A percentile compares a stretch with the other conserved stretches of the same genome.
Conservation (phyloP, 2,329 filamentous ascomycete species). For the Rutstroemia sp. region DNA sequence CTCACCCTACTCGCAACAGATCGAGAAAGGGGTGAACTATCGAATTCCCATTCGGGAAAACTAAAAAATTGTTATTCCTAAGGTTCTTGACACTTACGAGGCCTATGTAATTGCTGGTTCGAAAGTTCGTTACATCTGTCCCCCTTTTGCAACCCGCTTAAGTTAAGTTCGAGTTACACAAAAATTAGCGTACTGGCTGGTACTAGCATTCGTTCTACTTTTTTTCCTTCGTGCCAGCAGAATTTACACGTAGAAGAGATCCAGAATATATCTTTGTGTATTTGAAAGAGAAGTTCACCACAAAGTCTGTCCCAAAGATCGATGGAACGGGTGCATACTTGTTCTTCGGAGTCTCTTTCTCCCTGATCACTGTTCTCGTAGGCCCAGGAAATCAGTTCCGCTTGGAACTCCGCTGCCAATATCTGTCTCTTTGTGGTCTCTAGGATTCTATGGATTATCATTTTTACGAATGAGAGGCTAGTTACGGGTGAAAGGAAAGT, state of each 20-base stretch:
- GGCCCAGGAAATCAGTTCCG: not conserved
- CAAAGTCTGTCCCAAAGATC: not conserved
- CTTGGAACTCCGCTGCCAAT: not conserved
- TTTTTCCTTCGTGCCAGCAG: not conserved
- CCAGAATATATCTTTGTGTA: not conserved
- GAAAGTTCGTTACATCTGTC: too few relatives aligned
- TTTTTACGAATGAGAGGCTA: not conserved
- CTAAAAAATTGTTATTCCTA: too few relatives aligned
- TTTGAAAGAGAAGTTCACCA: not conserved
- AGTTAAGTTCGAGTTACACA: too few relatives aligned
- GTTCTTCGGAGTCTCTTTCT: not conserved
- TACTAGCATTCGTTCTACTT: not conserved
- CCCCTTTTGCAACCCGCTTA: too few relatives aligned
- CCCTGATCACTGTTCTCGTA: not conserved
- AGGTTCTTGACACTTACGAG: too few relatives aligned
- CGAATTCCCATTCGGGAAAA: too few relatives aligned
- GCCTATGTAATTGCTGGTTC: too few relatives aligned
- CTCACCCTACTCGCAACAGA: too few relatives aligned
- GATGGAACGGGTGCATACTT: not conserved
- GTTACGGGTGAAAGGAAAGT: not conserved
- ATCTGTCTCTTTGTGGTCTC: not conserved
- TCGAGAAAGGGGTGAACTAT: too few relatives aligned
- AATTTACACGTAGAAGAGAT: not conserved
- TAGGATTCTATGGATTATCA: not conserved
- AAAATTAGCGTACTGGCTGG: not conserved